Evolutionary conservation across 192 early-diverging fungal species (phyloP).

Genomic region (Coemansia sp.): DNA sequence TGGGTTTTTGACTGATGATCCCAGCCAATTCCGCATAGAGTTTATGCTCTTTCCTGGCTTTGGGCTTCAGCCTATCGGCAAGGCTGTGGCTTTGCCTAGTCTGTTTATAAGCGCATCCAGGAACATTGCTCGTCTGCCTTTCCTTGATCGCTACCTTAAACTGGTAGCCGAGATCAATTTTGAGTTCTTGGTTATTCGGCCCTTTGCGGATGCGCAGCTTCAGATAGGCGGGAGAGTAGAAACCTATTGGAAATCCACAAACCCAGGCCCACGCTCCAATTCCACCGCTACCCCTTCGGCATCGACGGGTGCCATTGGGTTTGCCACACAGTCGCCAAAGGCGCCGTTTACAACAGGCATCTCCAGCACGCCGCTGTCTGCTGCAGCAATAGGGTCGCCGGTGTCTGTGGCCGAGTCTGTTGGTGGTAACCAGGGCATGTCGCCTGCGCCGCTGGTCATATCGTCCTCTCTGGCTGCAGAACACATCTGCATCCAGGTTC

Average conservation of each 20-base stretch:
- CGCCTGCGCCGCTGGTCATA: constrained; percentile 29
- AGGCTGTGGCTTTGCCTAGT: constrained; percentile 76
- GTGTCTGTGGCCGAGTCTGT: constrained; percentile 30
- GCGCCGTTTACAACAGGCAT: constrained; percentile 14
- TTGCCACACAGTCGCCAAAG: constrained; percentile 21
- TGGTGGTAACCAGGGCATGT: constrained; percentile 15
- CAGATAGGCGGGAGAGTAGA: constrained; percentile 95
- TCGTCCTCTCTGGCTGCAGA: constrained; percentile 77
- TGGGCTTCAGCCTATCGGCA: constrained; percentile 90
- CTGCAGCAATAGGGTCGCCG: constrained; percentile 34
- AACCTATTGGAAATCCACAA: constrained; percentile 99
- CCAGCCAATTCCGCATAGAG: constrained; percentile 79
- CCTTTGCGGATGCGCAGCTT: constrained; percentile 84
- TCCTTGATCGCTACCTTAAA: constrained; percentile 89
- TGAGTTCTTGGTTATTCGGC: constrained; percentile 77
- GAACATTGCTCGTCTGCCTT: constrained; percentile 59
- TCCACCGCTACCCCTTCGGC: not conserved
- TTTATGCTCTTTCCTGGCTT: constrained; percentile 97
- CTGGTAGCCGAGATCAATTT: constrained; percentile 90
- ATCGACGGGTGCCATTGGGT: constrained; percentile 1
- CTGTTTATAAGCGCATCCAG: constrained; percentile 56
- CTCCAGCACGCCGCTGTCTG: constrained; percentile 27
- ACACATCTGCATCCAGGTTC: constrained; percentile 86
- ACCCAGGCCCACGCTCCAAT: constrained; percentile 56
- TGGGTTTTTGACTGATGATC: constrained; percentile 79